Base-by-base conservation (phyloP, 1,284 basidiomycete species). In the Stygiomarasmius scandens region DNA sequence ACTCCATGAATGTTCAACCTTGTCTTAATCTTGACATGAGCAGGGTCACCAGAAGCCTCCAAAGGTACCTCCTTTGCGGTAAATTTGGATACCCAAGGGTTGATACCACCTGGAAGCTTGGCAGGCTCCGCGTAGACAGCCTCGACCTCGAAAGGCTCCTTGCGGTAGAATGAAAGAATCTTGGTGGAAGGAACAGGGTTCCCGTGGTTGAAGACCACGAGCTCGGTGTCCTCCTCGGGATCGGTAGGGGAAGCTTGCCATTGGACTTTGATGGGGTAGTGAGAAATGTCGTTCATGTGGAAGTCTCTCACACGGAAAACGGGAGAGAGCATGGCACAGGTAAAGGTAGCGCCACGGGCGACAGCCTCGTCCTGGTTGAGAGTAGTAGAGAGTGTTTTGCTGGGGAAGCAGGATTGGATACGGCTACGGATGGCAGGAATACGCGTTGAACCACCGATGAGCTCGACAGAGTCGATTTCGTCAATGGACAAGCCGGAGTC, bases 281-380 rank as follows among this genome's bases (percentile, higher is more conserved):
- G 80, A 57, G 86, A 82, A 73, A 93, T 87, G 72, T 98, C 95
- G 72, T 86, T 84, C 61, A 95, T 81, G 69, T 85, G 80, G 79
- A 97, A 97, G 62, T 97, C 94, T 65, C 94, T 89, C 53, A 97
- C 95, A 65, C 93, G 91, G 91, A 97, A 97, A 60, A 95, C 88
- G 66, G 95, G 95, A 34, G 94, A 96, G 63, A 96, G 89, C 79
- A 92, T 93, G 38, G 95, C 95, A 71, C 95, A 96, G 44, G 93
- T 86, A 72, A 97, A 95, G 54, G 95, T 96, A 51, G 95, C 92
- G 58, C 95, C 95, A 52, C 95, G 92, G 19, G 93, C 93, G 63
- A 95, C 82, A 61, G 95, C 94, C 78, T 97, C 95, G 65, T 97
- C 95, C 78, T 95, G 93, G 81, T 96, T 97, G 70, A 96, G 87